A percentile compares a stretch with the other conserved stretches of the same genome.
These are phyloP conservation scores for Lactarius pseudohatsudake DNA, from an alignment of 768 basidiomycete genomes.

Conservation along the genomic window DNA sequence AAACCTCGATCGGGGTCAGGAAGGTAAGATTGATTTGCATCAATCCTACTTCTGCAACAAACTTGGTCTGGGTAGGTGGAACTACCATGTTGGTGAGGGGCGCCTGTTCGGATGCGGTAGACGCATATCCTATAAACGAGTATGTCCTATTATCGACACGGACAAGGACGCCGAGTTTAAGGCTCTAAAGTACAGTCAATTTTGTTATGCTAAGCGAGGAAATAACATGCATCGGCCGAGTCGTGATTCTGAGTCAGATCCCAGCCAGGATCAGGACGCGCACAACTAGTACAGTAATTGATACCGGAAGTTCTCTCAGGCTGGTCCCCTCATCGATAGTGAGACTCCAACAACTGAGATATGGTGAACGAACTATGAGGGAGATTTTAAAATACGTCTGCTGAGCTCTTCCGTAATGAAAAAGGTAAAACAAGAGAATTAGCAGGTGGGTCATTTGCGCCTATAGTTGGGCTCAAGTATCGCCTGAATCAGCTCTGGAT, in stretches of 20 bases:
- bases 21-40: conserved; percentile 41
- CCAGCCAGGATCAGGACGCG: too few relatives aligned
- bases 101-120: conserved; percentile 1
- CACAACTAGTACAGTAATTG: too few relatives aligned
- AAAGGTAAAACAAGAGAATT: background rate
- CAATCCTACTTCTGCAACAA: conserved; percentile 36
- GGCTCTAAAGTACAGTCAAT: background rate
- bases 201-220: background rate
- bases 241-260: too few relatives aligned
- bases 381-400: conserved; percentile 22
- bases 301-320: too few relatives aligned
- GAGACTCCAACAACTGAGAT: conserved; percentile 28
- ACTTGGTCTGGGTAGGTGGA: conserved; percentile 39
- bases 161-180: conserved; percentile 15
- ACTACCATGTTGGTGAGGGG: conserved; percentile 32
- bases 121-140: conserved; percentile 23
- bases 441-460: background rate
- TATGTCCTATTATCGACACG: conserved; percentile 25
- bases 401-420: background rate
- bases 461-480: background rate
- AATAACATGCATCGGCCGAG: background rate
- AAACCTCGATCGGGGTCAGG: conserved; percentile 42
- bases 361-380: conserved; percentile 33
- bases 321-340: too few relatives aligned
- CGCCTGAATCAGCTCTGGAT: background rate